phyloP scores from a whole-genome alignment of 805 yeast genomes.

The Yarrowia osloensis region DNA sequence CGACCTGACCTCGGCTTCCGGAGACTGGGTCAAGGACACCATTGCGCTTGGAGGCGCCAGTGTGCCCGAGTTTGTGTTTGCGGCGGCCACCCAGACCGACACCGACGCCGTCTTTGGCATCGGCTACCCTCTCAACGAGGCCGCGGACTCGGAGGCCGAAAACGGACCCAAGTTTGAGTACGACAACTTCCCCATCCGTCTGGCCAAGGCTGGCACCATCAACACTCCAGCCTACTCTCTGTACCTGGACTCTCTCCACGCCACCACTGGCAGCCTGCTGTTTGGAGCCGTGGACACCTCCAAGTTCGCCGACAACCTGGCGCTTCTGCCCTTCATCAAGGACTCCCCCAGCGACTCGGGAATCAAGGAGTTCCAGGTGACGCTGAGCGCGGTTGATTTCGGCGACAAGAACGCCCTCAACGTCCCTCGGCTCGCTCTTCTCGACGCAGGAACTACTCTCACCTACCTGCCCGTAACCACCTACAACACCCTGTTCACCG shows the following conservation, averaged over 20 bases:
- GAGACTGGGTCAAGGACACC: conserved; percentile 62
- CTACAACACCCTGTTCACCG: neutral
- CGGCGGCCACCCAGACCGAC: conserved; percentile 17
- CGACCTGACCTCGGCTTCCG: conserved; percentile 47
- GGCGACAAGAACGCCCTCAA: conserved; percentile 37
- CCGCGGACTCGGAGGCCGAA: neutral
- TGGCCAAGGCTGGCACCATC: conserved; percentile 47
- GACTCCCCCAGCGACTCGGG: neutral
- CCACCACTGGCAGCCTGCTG: conserved; percentile 50
- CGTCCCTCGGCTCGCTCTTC: conserved; percentile 60
- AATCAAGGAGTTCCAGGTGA: neutral
- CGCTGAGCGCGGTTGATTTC: conserved; percentile 32
- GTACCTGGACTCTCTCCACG: conserved; percentile 48
- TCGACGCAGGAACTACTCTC: conserved; percentile 37
- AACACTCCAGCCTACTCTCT: conserved; percentile 49
- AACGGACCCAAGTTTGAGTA: conserved; percentile 28
- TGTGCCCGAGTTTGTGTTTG: conserved; percentile 42
- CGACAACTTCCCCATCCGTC: conserved; percentile 40
- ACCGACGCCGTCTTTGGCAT: conserved; percentile 34
- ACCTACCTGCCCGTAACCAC: neutral
- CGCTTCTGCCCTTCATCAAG: conserved; percentile 37
- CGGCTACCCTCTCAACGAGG: conserved; percentile 31
- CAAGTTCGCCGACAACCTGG: conserved; percentile 54
- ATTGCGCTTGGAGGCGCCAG: conserved; percentile 52
- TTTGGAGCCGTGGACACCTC: conserved; percentile 70